Evolutionary conservation across 805 yeast species (phyloP).

Genomic region (Sungouiella blattae): DNA sequence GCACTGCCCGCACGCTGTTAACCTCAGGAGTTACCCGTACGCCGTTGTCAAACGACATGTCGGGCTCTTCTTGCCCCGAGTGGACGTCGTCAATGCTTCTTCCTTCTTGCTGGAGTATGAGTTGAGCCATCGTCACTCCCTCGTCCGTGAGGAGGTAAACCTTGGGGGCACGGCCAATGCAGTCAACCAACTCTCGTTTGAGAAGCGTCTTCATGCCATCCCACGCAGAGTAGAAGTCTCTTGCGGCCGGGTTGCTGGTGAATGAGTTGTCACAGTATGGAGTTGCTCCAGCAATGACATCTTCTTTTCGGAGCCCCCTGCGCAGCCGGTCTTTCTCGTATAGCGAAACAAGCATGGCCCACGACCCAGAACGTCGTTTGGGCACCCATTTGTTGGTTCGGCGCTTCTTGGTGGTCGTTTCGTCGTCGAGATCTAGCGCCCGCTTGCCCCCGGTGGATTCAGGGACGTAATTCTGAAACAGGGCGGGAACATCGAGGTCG

Average conservation of each 20-base stretch:
- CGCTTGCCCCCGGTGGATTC: slow-evolving; percentile 12
- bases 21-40: slow-evolving; percentile 25
- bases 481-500: slow-evolving; percentile 44
- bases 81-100: too few species aligned
- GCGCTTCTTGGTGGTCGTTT: slow-evolving; percentile 7
- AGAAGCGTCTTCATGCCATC: slow-evolving; percentile 58
- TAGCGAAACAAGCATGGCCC: slow-evolving; percentile 69
- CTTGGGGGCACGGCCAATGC: slow-evolving; percentile 52
- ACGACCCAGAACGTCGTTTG: slow-evolving; percentile 73
- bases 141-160: slow-evolving; percentile 63
- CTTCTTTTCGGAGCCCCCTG: slow-evolving; percentile 62
- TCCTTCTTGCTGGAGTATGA: slow-evolving; percentile 47
- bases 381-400: slow-evolving; percentile 55
- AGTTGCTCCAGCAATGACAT: slow-evolving; percentile 51
- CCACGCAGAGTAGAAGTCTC: slow-evolving; percentile 76
- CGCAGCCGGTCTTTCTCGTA: slow-evolving; percentile 44
- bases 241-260: slow-evolving; percentile 54
- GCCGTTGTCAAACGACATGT: slow-evolving; percentile 35
- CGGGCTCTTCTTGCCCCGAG: slow-evolving; percentile 10
- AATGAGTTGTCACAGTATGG: slow-evolving; percentile 58
- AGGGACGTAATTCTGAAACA: slow-evolving; percentile 16
- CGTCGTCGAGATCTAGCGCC: slow-evolving; percentile 10
- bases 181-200: slow-evolving; percentile 55
- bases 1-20: background rate
- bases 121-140: slow-evolving; percentile 62